Conservation (phyloP, 2,329 filamentous ascomycete species). For the Colletotrichum cereale region DNA sequence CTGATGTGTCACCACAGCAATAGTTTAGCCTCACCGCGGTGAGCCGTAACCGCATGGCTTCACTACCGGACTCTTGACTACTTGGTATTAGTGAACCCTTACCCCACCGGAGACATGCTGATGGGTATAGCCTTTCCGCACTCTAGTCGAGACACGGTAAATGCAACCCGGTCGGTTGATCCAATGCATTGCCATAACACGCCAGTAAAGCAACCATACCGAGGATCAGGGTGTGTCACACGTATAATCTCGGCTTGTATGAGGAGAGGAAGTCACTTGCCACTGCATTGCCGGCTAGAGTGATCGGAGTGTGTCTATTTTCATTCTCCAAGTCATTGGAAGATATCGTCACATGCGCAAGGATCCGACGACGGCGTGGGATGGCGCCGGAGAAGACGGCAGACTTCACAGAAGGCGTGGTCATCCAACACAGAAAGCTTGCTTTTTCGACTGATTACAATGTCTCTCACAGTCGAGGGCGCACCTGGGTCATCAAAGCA, state of each 20-base stretch:
- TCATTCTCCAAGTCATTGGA: not conserved
- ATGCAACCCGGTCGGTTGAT: not conserved
- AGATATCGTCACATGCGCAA: not conserved
- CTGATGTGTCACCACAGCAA: not conserved
- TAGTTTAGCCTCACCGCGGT: no score
- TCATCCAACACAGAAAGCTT: not conserved
- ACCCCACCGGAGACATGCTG: not conserved
- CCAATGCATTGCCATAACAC: not conserved
- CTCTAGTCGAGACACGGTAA: not conserved
- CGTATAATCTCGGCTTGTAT: not conserved
- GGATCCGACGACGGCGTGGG: not conserved
- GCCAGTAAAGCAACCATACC: no score
- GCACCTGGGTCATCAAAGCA: not conserved
- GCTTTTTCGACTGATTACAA: not conserved
- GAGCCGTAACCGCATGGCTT: no score
- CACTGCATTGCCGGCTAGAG: not conserved
- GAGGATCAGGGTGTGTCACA: not conserved
- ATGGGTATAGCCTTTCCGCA: not conserved
- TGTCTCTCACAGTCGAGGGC: not conserved
- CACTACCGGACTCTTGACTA: not conserved
- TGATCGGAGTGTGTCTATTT: not conserved
- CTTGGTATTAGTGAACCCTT: not conserved
- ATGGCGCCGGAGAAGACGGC: not conserved
- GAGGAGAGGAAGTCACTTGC: no score
- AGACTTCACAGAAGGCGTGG: not conserved